Conservation (phyloP, 2,329 filamentous ascomycete species). For the Emericellopsis atlantica region DNA sequence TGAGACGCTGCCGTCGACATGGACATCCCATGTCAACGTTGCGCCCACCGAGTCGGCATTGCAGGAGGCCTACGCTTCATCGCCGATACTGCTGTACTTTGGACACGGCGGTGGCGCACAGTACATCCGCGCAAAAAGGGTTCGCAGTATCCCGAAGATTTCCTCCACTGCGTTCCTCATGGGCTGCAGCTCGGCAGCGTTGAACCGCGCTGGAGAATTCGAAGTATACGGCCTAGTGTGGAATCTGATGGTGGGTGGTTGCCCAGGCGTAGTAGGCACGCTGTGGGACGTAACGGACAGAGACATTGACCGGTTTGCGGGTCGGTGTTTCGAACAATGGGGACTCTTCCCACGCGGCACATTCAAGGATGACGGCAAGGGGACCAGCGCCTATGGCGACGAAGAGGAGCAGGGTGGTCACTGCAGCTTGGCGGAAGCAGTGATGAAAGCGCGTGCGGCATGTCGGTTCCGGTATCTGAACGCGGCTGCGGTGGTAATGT, state of each 20-base stretch:
- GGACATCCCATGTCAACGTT: conserved; percentile 57
- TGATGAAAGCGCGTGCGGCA: conserved; percentile 59
- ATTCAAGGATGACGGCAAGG: conserved; percentile 20
- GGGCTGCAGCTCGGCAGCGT: conserved; percentile 79
- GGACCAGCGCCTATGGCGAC: conserved; percentile 12
- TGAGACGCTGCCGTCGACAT: conserved; percentile 51
- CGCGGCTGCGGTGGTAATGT: conserved; percentile 84
- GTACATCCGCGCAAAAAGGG: conserved; percentile 76
- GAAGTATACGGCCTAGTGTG: conserved; percentile 84
- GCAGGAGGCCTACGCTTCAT: conserved; percentile 48
- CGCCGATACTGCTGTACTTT: conserved; percentile 79
- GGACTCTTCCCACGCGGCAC: conserved; percentile 49
- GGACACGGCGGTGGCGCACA: conserved; percentile 92
- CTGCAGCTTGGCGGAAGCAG: conserved; percentile 60
- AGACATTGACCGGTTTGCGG: conserved; percentile 89
- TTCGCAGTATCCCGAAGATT: conserved; percentile 67
- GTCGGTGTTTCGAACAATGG: conserved; percentile 72
- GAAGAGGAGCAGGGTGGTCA: conserved; percentile 12
- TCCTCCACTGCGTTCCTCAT: conserved; percentile 73
- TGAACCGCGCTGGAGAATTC: conserved; percentile 70
- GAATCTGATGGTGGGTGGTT: conserved; percentile 83
- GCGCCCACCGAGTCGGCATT: conserved; percentile 71
- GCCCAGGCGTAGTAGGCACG: conserved; percentile 78
- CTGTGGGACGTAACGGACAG: conserved; percentile 97
- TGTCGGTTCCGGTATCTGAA: conserved; percentile 88